These are phyloP conservation scores for Solanum paucissectum DNA, from an alignment of 257 asterid genomes.

Conservation along the genomic window DNA sequence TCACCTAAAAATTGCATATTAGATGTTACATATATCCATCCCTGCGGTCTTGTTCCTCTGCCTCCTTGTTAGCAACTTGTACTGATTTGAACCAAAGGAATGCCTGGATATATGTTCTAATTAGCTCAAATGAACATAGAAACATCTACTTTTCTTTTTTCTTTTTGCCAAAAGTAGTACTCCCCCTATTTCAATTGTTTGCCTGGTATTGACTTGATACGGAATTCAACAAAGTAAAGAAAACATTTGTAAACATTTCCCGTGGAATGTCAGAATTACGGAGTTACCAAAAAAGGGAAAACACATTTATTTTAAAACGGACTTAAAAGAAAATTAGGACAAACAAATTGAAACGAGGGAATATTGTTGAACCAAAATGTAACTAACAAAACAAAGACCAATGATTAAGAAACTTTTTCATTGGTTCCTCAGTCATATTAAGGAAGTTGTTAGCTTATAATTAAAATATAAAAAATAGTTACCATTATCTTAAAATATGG, in stretches of 20 bases:
- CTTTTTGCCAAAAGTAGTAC: neutral
- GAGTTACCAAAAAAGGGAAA: neutral
- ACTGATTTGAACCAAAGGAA: conserved; percentile 95
- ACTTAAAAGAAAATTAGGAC: neutral
- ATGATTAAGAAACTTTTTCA: neutral
- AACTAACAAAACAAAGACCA: neutral
- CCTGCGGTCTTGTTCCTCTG: conserved; percentile 88
- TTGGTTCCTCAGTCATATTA: neutral
- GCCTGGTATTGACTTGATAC: neutral
- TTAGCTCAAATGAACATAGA: neutral
- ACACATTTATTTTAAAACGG: neutral
- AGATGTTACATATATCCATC: conserved; percentile 58
- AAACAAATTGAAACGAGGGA: neutral
- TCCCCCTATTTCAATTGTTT: neutral
- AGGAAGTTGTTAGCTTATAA: neutral
- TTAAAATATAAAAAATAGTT: neutral
- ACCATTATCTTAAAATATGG: neutral
- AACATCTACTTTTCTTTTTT: neutral
- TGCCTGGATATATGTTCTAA: conserved; percentile 40
- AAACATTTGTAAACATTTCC: neutral
- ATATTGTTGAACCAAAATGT: neutral
- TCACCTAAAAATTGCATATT: neutral
- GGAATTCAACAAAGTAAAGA: neutral
- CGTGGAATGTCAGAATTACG: neutral
- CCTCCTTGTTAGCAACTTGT: conserved; percentile 81